These are phyloP conservation scores for Tuctoria greenei DNA, from an alignment of 176 grass and related monocot species.

Conservation along the genomic window DNA sequence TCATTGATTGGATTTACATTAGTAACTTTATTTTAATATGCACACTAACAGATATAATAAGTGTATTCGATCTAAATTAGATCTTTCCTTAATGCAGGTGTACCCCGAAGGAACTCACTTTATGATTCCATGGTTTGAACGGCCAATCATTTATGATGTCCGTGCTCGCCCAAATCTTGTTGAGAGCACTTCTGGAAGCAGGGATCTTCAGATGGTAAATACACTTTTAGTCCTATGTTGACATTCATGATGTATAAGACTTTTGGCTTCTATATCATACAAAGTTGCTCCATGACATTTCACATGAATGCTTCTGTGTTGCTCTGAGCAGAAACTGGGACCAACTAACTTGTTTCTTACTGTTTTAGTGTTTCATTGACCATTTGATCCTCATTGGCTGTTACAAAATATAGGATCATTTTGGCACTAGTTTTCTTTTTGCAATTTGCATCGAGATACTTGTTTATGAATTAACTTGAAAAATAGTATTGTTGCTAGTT, in stretches of 20 bases:
- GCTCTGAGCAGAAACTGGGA: neutral
- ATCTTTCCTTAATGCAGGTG: conserved; percentile 41
- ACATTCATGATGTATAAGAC: neutral
- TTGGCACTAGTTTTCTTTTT: neutral
- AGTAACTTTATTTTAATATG: neutral
- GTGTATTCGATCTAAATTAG: neutral
- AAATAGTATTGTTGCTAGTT: neutral
- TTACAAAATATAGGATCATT: neutral
- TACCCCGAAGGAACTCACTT: conserved; percentile 95
- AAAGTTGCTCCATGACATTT: neutral
- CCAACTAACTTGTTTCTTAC: neutral
- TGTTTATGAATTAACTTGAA: neutral
- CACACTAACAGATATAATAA: neutral
- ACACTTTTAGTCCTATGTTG: neutral
- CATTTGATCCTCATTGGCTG: neutral
- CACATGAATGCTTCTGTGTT: neutral
- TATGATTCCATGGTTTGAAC: conserved; percentile 86
- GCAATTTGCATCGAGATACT: neutral
- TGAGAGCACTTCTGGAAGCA: conserved; percentile 92
- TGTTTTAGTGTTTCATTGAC: neutral
- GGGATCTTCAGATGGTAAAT: conserved; percentile 85
- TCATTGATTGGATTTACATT: neutral
- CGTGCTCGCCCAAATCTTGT: conserved; percentile 85
- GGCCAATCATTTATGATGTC: conserved; percentile 91
- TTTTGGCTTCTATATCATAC: neutral